Evolutionary conservation across 2,329 filamentous ascomycete species (phyloP), one percentile per base, ranked within the genome.

Genomic region (Orbilia oligospora): DNA sequence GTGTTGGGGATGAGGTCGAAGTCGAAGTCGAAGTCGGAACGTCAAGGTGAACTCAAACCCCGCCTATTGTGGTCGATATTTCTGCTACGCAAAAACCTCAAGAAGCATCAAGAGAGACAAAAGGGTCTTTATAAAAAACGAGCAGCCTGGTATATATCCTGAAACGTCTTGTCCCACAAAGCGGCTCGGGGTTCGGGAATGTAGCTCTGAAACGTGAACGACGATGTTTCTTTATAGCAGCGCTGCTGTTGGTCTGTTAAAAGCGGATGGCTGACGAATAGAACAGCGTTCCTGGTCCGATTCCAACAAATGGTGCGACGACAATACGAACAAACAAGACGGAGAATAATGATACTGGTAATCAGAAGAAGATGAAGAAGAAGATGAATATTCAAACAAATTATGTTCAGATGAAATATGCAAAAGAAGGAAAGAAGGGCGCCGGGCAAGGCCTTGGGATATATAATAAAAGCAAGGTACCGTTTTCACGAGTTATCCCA

Each of bases 401-500:
- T 30, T 49, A 72, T 63, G 68, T 72, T 72, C 75, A 63, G 75
- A 72, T 68, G 75, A 78, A 70, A 65, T 64, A 65, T 61, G 56
- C 56, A 70, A 65, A 75, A 49, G 53, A 61, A 30, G 51, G 64
- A 66, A 75, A 71, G 66, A 77, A 78, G 41, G 27, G 27, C 27
- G 27, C 27, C 27, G 27, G 63, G 55, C 71, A 68, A 78, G 75
- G 53, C 75, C 75, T 67, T 67, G 61, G 73, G 68, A 72, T 71
- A 71, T 78, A 78, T 78, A 78, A 78, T 67, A 69, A 78, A 72
- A 72, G 75, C 68, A 72, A 72, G 75, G 75, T 71, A 72, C 75
- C 68, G 69, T 67, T 67, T 71, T 70, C 64, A 75, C 63, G 64
- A 61, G 70, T 71, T 68, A 48, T 67, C 63, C 73, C 73, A 77